These are phyloP conservation scores for Sporisorium reilianum DNA, from an alignment of 1,284 basidiomycete genomes.

Conservation along the genomic window DNA sequence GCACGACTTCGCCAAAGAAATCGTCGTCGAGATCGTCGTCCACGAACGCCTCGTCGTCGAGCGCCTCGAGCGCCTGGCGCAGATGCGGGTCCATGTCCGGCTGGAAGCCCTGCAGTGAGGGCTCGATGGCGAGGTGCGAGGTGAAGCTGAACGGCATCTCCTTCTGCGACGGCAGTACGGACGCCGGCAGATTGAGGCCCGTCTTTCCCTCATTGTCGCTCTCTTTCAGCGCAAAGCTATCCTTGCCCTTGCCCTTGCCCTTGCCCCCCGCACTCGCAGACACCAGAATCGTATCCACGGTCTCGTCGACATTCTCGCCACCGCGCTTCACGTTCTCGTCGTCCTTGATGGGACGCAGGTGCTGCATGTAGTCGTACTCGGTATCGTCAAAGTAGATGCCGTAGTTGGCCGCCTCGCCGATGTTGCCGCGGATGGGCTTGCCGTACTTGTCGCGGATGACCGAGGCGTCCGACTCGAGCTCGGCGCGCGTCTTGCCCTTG, in stretches of 20 bases:
- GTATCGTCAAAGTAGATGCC: conserved; percentile 97
- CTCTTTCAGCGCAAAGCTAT: conserved; percentile 50
- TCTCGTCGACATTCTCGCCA: conserved; percentile 61
- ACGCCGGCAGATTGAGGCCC: conserved; percentile 75
- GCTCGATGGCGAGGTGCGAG: conserved; percentile 46
- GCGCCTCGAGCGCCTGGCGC: conserved; percentile 89
- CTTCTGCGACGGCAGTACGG: conserved; percentile 67
- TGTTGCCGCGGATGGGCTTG: conserved; percentile 65
- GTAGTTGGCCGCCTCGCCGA: conserved; percentile 89
- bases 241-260: conserved; percentile 51
- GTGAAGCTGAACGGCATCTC: conserved; percentile 52
- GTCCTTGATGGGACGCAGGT: conserved; percentile 74
- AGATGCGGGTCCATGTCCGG: conserved; percentile 98
- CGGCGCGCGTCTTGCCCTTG: conserved; percentile 81
- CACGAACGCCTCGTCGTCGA: conserved; percentile 86
- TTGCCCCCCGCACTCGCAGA: conserved; percentile 37
- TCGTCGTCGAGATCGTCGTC: conserved; percentile 75
- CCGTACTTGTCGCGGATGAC: conserved; percentile 73
- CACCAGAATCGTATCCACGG: conserved; percentile 56
- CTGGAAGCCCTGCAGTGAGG: conserved; percentile 79
- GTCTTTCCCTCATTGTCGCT: conserved; percentile 19
- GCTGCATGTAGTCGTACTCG: conserved; percentile 99
- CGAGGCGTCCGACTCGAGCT: conserved; percentile 76
- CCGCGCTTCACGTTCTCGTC: conserved; percentile 57
- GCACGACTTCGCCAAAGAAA: conserved; percentile 75